Percentiles rank a stretch among this genome's conserved stretches.
phyloP scores from a whole-genome alignment of 331 rosid genomes.

The Malus hybrid region DNA sequence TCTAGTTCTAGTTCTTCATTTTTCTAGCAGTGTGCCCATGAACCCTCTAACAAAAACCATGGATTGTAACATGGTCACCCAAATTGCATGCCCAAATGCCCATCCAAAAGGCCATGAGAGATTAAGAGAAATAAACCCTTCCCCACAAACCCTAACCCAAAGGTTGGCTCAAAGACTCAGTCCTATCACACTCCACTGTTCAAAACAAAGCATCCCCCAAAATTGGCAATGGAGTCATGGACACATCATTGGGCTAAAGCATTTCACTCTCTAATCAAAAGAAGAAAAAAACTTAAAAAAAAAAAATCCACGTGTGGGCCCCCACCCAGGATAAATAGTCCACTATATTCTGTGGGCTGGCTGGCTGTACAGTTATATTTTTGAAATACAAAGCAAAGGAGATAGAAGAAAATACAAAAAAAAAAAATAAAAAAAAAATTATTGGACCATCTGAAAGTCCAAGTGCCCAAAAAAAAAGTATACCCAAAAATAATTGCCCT shows the following conservation, averaged over 20 bases:
- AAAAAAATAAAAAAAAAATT: background rate
- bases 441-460: conserved; percentile 49
- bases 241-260: conserved; percentile 9
- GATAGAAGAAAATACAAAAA: background rate
- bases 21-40: background rate
- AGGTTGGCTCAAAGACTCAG: background rate
- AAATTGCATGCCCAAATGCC: background rate
- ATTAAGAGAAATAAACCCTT: background rate
- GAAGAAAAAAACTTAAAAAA: background rate
- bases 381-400: no score
- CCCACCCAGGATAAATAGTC: conserved; percentile 24
- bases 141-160: background rate
- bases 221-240: background rate
- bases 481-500: conserved; percentile 19
- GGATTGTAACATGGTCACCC: background rate
- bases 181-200: background rate
- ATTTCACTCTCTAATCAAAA: background rate
- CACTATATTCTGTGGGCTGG: conserved; percentile 14
- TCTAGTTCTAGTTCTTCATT: background rate
- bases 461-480: no score
- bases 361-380: no score
- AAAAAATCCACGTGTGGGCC: conserved; percentile 9
- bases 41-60: background rate
- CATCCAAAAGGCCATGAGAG: background rate
- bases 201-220: background rate